Evolutionary conservation across 176 grass and related monocot genomes (phyloP).

Genomic region (Zizania latifolia): DNA sequence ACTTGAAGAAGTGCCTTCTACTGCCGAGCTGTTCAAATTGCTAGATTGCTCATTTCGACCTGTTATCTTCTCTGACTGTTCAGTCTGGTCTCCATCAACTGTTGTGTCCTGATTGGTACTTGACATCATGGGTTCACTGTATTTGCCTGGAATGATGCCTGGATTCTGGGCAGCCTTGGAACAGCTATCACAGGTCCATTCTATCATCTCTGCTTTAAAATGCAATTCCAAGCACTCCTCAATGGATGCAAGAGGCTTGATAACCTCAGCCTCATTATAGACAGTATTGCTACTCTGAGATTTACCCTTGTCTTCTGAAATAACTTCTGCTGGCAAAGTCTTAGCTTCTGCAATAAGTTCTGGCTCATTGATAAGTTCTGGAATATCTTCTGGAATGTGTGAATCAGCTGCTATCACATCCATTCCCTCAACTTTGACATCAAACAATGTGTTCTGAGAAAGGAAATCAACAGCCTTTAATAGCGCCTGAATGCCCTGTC

Average conservation of each 20-base stretch:
- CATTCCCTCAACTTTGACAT: constrained; percentile 10
- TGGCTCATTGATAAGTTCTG: too few relatives aligned
- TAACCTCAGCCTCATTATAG: not conserved
- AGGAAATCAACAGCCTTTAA: constrained; percentile 15
- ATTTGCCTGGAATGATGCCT: not conserved
- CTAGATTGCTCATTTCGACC: constrained; percentile 14
- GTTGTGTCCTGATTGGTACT: not conserved
- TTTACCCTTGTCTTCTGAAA: constrained; percentile 12
- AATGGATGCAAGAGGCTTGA: constrained; percentile 11
- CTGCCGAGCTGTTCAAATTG: constrained; percentile 16
- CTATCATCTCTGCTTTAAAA: not conserved
- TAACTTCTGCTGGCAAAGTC: not conserved
- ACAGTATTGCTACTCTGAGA: not conserved
- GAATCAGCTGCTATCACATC: not conserved
- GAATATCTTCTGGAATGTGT: not conserved
- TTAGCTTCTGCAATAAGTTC: not conserved
- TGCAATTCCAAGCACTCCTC: constrained; percentile 3
- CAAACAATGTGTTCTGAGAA: constrained; percentile 22
- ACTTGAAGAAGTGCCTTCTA: constrained; percentile 13
- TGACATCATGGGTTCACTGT: not conserved
- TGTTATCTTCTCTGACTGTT: constrained; percentile 17
- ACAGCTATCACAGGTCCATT: constrained; percentile 29
- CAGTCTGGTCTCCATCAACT: not conserved
- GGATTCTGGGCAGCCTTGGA: not conserved
- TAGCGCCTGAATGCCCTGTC: not conserved